Evolutionary conservation across 495 filamentous ascomycete species (phyloP).

Genomic region (Penicillium paradoxum): DNA sequence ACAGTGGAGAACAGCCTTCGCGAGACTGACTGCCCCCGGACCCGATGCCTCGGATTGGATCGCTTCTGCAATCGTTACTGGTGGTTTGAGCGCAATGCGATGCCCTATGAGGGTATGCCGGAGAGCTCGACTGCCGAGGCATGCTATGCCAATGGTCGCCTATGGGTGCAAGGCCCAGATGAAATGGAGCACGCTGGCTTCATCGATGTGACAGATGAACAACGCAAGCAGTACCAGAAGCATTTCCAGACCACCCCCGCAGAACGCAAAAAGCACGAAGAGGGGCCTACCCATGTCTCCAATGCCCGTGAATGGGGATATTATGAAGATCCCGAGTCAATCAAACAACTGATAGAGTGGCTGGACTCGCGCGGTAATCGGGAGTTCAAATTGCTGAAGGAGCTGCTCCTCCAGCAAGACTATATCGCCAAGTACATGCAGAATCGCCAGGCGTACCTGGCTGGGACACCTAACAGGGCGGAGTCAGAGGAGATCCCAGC

Average conservation of each 20-base stretch:
- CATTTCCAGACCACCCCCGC: constrained; percentile 75
- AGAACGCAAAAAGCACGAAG: constrained; percentile 81
- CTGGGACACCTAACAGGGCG: constrained; percentile 45
- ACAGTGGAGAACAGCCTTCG: constrained; percentile 85
- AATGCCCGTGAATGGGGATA: constrained; percentile 85
- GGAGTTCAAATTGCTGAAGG: constrained; percentile 79
- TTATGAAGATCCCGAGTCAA: constrained; percentile 68
- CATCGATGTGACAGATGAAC: constrained; percentile 68
- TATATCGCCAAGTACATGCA: constrained; percentile 78
- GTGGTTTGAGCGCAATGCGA: constrained; percentile 98
- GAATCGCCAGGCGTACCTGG: constrained; percentile 66
- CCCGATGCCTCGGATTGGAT: constrained; percentile 82
- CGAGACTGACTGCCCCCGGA: constrained; percentile 88
- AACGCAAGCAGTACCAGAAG: constrained; percentile 53
- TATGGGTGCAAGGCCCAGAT: constrained; percentile 96
- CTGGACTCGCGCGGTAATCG: constrained; percentile 78
- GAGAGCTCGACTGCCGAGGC: constrained; percentile 81
- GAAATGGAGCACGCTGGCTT: constrained; percentile 81
- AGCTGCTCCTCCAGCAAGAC: constrained; percentile 70
- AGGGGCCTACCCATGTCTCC: constrained; percentile 73
- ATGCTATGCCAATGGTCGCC: constrained; percentile 84
- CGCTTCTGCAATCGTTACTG: constrained; percentile 98
- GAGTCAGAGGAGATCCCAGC: constrained; percentile 52
- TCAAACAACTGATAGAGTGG: constrained; percentile 81
- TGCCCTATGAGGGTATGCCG: constrained; percentile 89